Evolutionary conservation across 2,329 filamentous ascomycete genomes (phyloP), one percentile per base, ranked within the genome.

Genomic region (Torrubiella hemipterigena): DNA sequence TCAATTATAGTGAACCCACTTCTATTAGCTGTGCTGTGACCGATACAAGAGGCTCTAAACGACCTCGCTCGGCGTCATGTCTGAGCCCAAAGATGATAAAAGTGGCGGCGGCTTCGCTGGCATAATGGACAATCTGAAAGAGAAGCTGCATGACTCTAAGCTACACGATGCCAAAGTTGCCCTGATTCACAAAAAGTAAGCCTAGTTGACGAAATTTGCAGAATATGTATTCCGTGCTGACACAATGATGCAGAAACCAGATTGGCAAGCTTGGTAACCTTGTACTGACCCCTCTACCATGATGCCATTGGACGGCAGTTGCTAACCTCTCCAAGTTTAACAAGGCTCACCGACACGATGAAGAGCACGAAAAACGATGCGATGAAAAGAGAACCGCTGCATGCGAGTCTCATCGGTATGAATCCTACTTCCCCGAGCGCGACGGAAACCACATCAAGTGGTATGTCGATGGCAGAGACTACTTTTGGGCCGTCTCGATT

Each of bases 391-490:
- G 91, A 36, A 71, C 67, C 14, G 67, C 60, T 12, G 79, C 91
- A 30, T 67, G 69, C 42, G 72, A 89, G 35, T 67, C 72, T 11
- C 77, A 96, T 50, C 77, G 89, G 25, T 96, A 86, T 61, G 54
- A 81, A n/a, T 93, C 84, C 4, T 98, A 82, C 57, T 93, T 93
- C 22, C 89, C 89, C 0, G 79, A 89, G 51, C 76, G 79, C 26
- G 77, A 89, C 9, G 81, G 78, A 17, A 95, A 96, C 54, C 67
- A 81, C 35, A 67, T 91, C 51, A 96, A 96, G 61, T 98, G 89
- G 87, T 96, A 95, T 56, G 84, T 96, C 9, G 91, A 96, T 51
- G 91, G 86, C 4, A 69, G 86, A 38, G 82, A 96, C 58, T 98
- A 98, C 56, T 93, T 91, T 54, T 94, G 86, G 78, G 74, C 91